phyloP scores from a whole-genome alignment of 495 filamentous ascomycete genomes.

The Tuber aestivum region DNA sequence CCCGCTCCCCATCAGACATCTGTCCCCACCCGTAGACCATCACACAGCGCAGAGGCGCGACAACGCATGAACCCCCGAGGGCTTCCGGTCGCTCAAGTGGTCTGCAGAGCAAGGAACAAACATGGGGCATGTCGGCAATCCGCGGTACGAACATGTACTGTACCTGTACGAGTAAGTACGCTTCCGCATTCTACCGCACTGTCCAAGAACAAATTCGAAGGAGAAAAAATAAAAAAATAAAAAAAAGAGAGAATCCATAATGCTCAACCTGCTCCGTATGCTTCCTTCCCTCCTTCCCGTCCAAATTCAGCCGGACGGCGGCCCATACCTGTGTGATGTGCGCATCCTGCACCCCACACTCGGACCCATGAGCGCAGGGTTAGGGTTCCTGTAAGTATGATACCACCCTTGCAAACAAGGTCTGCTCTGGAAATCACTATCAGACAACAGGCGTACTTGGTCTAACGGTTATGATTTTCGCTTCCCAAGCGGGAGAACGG shows the following conservation, averaged over 20 bases:
- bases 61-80: too few species aligned
- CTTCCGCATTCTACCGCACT: too few species aligned
- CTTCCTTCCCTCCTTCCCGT: not conserved
- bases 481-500: constrained; percentile 42
- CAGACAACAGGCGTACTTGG: constrained; percentile 29
- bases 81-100: too few species aligned
- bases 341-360: not conserved
- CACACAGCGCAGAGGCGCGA: too few species aligned
- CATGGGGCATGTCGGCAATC: too few species aligned
- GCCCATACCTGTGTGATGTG: not conserved
- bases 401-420: not conserved
- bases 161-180: too few species aligned
- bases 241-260: not conserved
- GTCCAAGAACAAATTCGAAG: too few species aligned
- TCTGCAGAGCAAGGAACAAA: too few species aligned
- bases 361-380: not conserved
- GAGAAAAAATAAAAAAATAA: not conserved
- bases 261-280: not conserved
- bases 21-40: too few species aligned
- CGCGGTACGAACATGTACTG: too few species aligned
- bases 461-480: constrained; percentile 43
- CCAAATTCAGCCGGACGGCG: not conserved
- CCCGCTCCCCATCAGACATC: too few species aligned
- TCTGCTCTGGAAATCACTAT: not conserved
- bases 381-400: not conserved